Conservation (phyloP, 2,329 filamentous ascomycete species). For the Chlorencoelia australis region DNA sequence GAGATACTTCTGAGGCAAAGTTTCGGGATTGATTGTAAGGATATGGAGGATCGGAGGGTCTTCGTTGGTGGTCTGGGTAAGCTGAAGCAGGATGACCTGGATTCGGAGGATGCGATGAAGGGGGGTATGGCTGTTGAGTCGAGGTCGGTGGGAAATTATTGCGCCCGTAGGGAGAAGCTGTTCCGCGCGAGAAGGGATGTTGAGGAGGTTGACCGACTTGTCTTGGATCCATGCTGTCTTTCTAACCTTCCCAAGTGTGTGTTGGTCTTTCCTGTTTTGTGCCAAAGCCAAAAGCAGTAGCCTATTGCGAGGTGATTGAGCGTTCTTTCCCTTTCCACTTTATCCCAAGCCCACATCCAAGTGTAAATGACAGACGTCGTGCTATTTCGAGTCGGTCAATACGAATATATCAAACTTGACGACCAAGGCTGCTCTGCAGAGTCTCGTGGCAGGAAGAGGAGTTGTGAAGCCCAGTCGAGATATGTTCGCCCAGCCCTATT, state of each 20-base stretch:
- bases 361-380: no score
- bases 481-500: no score
- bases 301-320: no score
- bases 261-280: neutral
- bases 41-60: conserved; percentile 27
- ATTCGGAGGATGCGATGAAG: conserved; percentile 24
- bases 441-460: no score
- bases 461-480: no score
- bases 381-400: no score
- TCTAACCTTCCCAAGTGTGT: conserved; percentile 7
- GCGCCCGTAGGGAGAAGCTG: conserved; percentile 25
- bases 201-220: conserved; percentile 22
- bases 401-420: no score
- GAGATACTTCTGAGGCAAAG: conserved; percentile 23
- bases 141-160: conserved; percentile 22
- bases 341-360: no score
- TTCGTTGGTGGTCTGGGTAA: conserved; percentile 25
- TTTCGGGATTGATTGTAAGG: conserved; percentile 21
- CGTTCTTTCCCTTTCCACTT: no score
- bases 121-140: conserved; percentile 21
- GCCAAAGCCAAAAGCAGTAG: no score
- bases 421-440: no score
- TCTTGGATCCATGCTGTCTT: conserved; percentile 27
- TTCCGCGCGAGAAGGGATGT: conserved; percentile 25
- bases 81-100: conserved; percentile 18